Base-by-base conservation (phyloP, 495 filamentous ascomycete species). In the Penicillium pancosmium region DNA sequence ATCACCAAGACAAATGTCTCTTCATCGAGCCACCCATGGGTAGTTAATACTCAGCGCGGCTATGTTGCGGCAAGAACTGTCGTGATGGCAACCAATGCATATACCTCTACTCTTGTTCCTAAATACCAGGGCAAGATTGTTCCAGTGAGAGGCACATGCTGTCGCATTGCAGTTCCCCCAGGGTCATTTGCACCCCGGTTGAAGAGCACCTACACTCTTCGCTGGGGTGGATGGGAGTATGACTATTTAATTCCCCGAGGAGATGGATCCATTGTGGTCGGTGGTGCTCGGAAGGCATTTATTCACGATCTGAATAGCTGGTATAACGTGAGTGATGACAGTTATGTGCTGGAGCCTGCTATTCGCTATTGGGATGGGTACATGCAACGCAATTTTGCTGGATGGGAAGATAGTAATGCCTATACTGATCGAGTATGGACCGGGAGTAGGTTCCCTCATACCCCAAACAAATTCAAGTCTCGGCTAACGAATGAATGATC, bases 81-180 rank as follows among this genome's bases (percentile, higher is more conserved):
- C n/a, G 75, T 95, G 7, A 77, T 94, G 21, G 85, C 89, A 0
- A 92, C 88, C 2, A 96, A 96, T 64, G 92, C 76, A 5, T 93
- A 94, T 61, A 93, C 90, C 0, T 87, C 89, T 0, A 75, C 86
- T 55, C 75, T 96, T 3, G 77, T 91, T 4, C 90, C 89, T 0
- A 62, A 74, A 9, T 91, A 93, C 62, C 71, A 75, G 43, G 85
- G 87, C 54, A 79, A 91, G 19, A 89, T 96, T 59, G 83, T 93
- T 16, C 92, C 92, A 0, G 88, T 91, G 0, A 74, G 88, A 18
- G 90, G 89, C 3, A 68, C 69, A 21, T 73, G 69, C 31, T 56
- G 69, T 53, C 72, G 71, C 6, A 77, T 75, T 34, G 61, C 64
- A 15, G 64, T 69, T 25, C 68, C 72, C 8, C 62, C 66, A 3